phyloP scores from a whole-genome alignment of 176 grass and related monocot species.

The Hordeum vulgare region MorexV3_pseudomolecules_assembly NC_058518.1:482282117-482282616 shows the following conservation, averaged over 20 bases:
- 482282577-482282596: not conserved
- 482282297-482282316: no score
- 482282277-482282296: no score
- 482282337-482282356: conserved; percentile 54
- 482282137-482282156: not conserved
- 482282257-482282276: not conserved
- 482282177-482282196: conserved; percentile 10
- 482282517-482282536: conserved; percentile 67
- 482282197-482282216: not conserved
- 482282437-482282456: conserved; percentile 34
- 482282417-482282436: conserved; percentile 69
- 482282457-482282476: conserved; percentile 55
- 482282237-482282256: not conserved
- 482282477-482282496: conserved; percentile 87
- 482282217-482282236: not conserved
- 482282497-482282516: conserved; percentile 91
- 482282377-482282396: conserved; percentile 71
- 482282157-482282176: conserved; percentile 17
- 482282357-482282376: conserved; percentile 64
- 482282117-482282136: not conserved
- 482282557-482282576: not conserved
- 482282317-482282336: conserved; percentile 71
- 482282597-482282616: not conserved
- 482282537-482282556: conserved; percentile 62
- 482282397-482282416: conserved; percentile 66